These are phyloP conservation scores for Gastrodia elata DNA, from an alignment of 106 monocot species.

Conservation along the genomic window DNA sequence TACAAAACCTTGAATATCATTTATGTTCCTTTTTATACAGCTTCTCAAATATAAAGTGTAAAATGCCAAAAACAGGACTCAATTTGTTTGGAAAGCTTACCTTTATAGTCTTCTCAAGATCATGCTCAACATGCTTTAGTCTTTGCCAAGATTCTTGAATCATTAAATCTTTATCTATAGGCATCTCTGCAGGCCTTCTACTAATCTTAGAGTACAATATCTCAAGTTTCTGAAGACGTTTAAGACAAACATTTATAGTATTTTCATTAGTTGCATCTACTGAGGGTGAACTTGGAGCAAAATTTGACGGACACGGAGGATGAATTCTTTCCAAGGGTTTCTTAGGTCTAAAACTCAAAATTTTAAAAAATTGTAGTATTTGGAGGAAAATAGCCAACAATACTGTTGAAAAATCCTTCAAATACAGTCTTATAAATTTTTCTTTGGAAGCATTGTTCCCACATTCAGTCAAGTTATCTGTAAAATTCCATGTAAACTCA, in stretches of 20 bases:
- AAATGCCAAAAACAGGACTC: background rate
- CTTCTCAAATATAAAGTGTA: background rate
- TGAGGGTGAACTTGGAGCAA: background rate
- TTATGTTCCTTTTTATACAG: too few relatives aligned
- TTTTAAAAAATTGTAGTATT: background rate
- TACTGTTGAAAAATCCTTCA: background rate
- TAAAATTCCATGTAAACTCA: background rate
- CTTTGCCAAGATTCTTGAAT: background rate
- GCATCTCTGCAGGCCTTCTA: background rate
- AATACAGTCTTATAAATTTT: background rate
- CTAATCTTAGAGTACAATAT: background rate
- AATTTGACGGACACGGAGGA: background rate
- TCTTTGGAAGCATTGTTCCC: background rate
- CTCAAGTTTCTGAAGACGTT: background rate
- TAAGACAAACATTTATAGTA: background rate
- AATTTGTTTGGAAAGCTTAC: background rate
- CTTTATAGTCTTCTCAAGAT: constrained; percentile 1
- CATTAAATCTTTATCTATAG: background rate
- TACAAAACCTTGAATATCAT: too few relatives aligned
- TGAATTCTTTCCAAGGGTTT: background rate
- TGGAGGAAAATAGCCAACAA: background rate
- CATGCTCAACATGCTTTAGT: background rate
- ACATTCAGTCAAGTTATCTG: background rate
- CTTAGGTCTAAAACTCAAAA: background rate
- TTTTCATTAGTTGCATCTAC: background rate